Conservation (phyloP, 2,329 filamentous ascomycete genomes). For the Lasiodiplodia sp. region DNA sequence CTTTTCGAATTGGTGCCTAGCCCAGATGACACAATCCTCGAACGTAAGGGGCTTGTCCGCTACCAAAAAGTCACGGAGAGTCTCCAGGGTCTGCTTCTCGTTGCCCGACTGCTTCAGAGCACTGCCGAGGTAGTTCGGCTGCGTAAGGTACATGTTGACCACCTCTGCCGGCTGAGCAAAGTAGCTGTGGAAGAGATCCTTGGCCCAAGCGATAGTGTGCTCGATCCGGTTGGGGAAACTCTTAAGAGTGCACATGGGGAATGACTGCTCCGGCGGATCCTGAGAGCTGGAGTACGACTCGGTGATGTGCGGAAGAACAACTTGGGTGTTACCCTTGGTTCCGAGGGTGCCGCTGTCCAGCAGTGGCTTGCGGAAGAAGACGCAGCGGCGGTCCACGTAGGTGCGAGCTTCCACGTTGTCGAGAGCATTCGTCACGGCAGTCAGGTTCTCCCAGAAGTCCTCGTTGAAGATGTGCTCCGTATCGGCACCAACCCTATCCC, state of each 20-base stretch:
- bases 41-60: slow-evolving; percentile 90
- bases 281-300: slow-evolving; percentile 98
- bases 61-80: slow-evolving; percentile 86
- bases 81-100: slow-evolving; percentile 92
- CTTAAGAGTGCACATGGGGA: slow-evolving; percentile 97
- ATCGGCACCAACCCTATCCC: slow-evolving; percentile 88
- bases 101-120: slow-evolving; percentile 92
- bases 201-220: slow-evolving; percentile 97
- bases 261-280: slow-evolving; percentile 96
- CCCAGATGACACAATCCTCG: slow-evolving; percentile 97
- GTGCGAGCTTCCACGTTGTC: slow-evolving; percentile 98
- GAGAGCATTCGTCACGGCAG: slow-evolving; percentile 94
- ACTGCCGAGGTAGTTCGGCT: slow-evolving; percentile 87
- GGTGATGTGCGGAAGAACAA: slow-evolving; percentile 87
- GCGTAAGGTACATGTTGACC: slow-evolving; percentile 90
- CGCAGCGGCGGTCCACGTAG: slow-evolving; percentile 94
- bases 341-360: slow-evolving; percentile 98
- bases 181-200: slow-evolving; percentile 91
- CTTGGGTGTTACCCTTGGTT: slow-evolving; percentile 98
- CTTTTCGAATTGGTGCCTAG: slow-evolving; percentile 89
- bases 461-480: slow-evolving; percentile 96
- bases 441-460: slow-evolving; percentile 83
- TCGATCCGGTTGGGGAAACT: slow-evolving; percentile 99
- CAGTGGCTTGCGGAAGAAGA: slow-evolving; percentile 97
- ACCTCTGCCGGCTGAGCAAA: slow-evolving; percentile 95